A percentile compares a stretch with the other conserved stretches of the same genome.
phyloP scores from a whole-genome alignment of 2,329 filamentous ascomycete genomes.

The Pezicula radicicola region DNA sequence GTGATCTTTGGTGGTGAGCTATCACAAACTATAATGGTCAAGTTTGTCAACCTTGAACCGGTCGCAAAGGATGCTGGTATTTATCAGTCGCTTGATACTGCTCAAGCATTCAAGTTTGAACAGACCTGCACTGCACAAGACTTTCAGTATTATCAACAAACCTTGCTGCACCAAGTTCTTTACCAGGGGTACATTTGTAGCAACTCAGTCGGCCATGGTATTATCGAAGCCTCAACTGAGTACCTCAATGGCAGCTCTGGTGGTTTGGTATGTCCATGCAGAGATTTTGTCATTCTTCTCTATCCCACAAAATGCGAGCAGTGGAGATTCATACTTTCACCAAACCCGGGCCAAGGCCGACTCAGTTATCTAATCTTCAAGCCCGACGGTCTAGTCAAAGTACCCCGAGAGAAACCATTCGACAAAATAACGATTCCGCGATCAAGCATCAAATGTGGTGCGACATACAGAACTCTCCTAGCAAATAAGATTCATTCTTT shows the following conservation, averaged over 20 bases:
- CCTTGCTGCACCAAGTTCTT: slow-evolving; percentile 2
- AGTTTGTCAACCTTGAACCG: slow-evolving; percentile 14
- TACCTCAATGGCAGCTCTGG: slow-evolving; percentile 14
- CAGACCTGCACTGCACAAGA: slow-evolving; percentile 23
- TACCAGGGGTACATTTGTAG: slow-evolving; percentile 13
- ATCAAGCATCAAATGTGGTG: background rate
- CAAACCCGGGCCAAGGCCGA: slow-evolving; percentile 1
- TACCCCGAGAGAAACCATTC: background rate
- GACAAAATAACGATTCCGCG: background rate
- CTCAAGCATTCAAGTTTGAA: slow-evolving; percentile 15
- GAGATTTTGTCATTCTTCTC: slow-evolving; percentile 18
- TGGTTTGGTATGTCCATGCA: slow-evolving; percentile 16
- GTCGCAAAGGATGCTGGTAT: slow-evolving; percentile 9
- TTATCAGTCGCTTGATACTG: slow-evolving; percentile 5
- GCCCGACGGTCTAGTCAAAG: slow-evolving; percentile 3
- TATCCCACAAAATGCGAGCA: slow-evolving; percentile 22
- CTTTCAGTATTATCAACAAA: slow-evolving; percentile 12
- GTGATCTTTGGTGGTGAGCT: slow-evolving; percentile 18
- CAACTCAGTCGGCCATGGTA: too few species aligned
- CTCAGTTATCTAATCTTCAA: slow-evolving; percentile 24
- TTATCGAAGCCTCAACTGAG: slow-evolving; percentile 14
- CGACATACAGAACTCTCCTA: slow-evolving; percentile 12
- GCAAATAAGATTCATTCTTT: slow-evolving; percentile 17
- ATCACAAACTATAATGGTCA: slow-evolving; percentile 7
- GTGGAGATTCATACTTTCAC: slow-evolving; percentile 21